Conservation (phyloP, 1,284 basidiomycete genomes). For the Moesziomyces antarcticus region DNA sequence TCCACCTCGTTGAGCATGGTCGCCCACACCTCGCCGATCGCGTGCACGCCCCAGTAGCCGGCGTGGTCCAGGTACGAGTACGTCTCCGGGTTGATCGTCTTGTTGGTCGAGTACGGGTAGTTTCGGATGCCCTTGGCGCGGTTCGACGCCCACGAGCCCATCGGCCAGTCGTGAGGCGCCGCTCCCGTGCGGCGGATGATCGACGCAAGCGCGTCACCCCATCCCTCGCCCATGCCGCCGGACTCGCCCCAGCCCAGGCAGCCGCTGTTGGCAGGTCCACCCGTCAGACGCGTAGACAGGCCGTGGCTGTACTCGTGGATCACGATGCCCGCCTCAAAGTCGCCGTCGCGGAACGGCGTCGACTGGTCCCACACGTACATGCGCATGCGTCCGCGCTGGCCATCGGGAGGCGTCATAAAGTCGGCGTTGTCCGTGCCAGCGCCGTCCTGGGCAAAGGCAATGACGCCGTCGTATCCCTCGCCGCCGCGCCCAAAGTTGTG, state of each 20-base stretch:
- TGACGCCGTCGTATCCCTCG: conserved; percentile 85
- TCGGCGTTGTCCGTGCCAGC: conserved; percentile 76
- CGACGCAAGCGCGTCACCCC: conserved; percentile 74
- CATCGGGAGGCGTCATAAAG: conserved; percentile 72
- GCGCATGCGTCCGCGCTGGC: conserved; percentile 85
- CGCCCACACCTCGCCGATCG: conserved; percentile 95
- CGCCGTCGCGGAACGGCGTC: conserved; percentile 87
- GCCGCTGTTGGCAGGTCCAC: conserved; percentile 90
- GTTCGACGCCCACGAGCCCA: conserved; percentile 96
- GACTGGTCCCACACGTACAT: conserved; percentile 86
- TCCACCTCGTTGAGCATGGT: conserved; percentile 81
- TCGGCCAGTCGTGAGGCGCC: conserved; percentile 70
- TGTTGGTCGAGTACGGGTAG: conserved; percentile 73
- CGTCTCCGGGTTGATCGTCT: conserved; percentile 84
- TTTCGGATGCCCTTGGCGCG: conserved; percentile 82
- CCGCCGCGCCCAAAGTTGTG: conserved; percentile 93
- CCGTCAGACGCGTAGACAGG: conserved; percentile 89
- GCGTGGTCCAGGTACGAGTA: conserved; percentile 97
- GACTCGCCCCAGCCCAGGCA: conserved; percentile 90
- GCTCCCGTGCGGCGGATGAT: conserved; percentile 78
- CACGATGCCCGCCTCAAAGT: conserved; percentile 76
- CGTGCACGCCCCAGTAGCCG: conserved; percentile 75
- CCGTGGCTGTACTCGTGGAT: conserved; percentile 76
- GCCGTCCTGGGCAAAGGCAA: conserved; percentile 93
- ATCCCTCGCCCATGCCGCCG: conserved; percentile 89